phyloP scores from a whole-genome alignment of 2,329 filamentous ascomycete species.

The Pseudopithomyces chartarum region DNA sequence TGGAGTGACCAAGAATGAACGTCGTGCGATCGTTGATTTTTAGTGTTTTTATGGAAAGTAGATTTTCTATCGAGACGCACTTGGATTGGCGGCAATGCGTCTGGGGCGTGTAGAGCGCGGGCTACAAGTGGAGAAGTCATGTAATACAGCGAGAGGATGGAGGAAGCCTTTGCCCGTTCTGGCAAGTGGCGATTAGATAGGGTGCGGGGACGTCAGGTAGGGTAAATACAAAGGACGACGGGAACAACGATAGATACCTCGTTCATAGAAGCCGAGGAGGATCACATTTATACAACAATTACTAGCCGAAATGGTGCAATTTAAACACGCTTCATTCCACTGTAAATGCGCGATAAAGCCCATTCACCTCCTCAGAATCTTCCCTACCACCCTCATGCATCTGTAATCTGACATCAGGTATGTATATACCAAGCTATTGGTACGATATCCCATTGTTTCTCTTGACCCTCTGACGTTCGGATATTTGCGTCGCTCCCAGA shows the following conservation, averaged over 20 bases:
- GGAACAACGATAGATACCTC: no score
- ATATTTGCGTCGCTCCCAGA: conserved; percentile 28
- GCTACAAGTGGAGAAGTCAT: background rate
- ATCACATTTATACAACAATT: no score
- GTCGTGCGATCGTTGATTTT: background rate
- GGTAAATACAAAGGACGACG: no score
- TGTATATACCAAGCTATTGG: background rate
- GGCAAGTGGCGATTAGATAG: conserved; percentile 10
- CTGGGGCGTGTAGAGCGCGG: conserved; percentile 5
- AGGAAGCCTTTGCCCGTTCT: conserved; percentile 8
- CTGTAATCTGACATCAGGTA: no score
- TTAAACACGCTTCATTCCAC: no score
- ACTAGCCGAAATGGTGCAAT: no score
- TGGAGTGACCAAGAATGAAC: background rate
- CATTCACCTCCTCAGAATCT: no score
- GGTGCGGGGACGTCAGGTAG: background rate
- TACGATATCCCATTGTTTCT: conserved; percentile 6
- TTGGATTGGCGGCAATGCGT: background rate
- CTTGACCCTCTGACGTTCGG: conserved; percentile 22
- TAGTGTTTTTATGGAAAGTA: background rate
- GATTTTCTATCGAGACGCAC: background rate
- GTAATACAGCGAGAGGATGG: background rate
- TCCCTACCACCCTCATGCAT: no score
- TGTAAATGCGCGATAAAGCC: no score
- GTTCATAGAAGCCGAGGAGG: no score